These are phyloP conservation scores for Guillardia theta DNA, from an alignment of 78 protist genomes.

Conservation along the genomic window DNA sequence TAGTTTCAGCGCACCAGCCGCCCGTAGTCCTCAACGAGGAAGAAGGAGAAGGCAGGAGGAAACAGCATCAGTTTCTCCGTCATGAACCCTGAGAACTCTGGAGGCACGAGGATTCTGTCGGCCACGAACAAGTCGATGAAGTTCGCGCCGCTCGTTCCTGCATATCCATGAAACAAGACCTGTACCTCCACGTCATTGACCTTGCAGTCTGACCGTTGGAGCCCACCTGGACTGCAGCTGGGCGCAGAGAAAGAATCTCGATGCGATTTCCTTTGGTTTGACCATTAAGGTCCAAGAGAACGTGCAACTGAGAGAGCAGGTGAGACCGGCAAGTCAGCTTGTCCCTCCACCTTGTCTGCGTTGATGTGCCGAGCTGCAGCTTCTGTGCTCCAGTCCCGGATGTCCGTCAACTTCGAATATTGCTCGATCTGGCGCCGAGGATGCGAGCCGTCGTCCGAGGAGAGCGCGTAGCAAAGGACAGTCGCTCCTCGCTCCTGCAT, in stretches of 20 bases:
- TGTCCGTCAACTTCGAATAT: too few species aligned
- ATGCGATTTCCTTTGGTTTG: not conserved
- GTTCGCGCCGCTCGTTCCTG: not conserved
- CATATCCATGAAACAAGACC: not conserved
- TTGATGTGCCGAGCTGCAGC: not conserved
- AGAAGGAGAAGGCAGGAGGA: not conserved
- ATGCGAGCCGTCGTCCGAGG: not conserved
- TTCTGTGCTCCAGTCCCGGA: not conserved
- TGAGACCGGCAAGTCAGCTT: too few species aligned
- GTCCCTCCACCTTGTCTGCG: too few species aligned
- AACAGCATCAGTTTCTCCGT: not conserved
- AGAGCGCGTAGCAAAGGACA: not conserved
- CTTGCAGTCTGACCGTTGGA: too few species aligned
- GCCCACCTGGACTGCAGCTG: too few species aligned
- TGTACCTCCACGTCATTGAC: not conserved
- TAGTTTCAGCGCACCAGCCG: too few species aligned
- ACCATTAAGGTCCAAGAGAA: not conserved
- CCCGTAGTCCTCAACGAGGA: slow-evolving; percentile 9
- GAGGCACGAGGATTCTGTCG: not conserved
- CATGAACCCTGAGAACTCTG: not conserved
- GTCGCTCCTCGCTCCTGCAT: not conserved
- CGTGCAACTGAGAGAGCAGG: not conserved
- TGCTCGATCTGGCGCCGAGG: too few species aligned
- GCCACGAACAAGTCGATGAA: not conserved
- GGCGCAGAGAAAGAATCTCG: not conserved